Conservation (phyloP, 2,329 filamentous ascomycete species). For the Fusarium nisikadoi region DNA sequence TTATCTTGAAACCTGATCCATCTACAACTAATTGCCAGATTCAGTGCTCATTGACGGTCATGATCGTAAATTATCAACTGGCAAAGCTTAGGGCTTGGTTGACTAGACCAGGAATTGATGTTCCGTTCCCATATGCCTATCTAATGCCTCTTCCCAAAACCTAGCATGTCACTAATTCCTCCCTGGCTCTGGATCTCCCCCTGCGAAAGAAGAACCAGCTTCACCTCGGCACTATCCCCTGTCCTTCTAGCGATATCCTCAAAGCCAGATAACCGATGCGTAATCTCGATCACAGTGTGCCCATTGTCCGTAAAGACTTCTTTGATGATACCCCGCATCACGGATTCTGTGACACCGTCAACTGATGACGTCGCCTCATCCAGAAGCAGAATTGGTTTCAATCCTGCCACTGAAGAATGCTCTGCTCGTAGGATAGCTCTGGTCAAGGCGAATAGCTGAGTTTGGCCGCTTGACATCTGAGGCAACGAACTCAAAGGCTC, state of each 20-base stretch:
- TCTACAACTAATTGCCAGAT: background rate
- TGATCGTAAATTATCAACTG: background rate
- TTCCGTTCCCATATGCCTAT: background rate
- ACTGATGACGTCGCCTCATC: background rate
- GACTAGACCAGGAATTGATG: background rate
- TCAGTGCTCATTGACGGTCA: too few relatives aligned
- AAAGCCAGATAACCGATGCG: background rate
- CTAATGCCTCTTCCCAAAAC: background rate
- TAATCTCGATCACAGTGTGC: background rate
- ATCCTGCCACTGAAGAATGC: rapidly evolving
- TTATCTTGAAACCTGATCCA: background rate
- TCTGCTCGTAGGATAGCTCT: background rate
- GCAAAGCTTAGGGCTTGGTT: rapidly evolving
- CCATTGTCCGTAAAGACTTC: background rate
- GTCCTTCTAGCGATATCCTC: rapidly evolving
- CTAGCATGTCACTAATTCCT: background rate
- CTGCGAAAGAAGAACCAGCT: background rate
- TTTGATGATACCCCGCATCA: background rate
- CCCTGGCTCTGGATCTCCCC: background rate
- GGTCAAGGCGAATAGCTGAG: background rate
- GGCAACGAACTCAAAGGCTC: background rate
- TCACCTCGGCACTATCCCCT: background rate
- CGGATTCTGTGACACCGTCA: background rate
- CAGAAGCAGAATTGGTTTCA: background rate
- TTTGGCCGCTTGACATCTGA: background rate